phyloP scores from a whole-genome alignment of 441 rosid species.

The California macrophylla region DNA sequence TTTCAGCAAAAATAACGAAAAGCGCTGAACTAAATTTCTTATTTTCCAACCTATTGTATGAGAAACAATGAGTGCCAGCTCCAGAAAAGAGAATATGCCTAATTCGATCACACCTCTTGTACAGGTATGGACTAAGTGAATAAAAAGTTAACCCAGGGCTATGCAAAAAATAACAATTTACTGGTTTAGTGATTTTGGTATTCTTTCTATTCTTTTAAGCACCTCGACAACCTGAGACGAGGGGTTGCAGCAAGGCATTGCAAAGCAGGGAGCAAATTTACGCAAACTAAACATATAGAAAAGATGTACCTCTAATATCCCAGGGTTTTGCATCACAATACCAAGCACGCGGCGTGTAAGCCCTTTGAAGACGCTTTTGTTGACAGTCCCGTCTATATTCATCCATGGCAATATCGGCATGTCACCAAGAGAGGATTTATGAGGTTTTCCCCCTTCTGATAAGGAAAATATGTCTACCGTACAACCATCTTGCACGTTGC shows the following conservation, averaged over 20 bases:
- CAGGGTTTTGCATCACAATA: conserved; percentile 79
- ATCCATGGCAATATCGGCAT: conserved; percentile 84
- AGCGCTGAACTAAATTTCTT: background rate
- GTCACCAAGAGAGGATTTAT: conserved; percentile 26
- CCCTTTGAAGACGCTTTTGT: conserved; percentile 55
- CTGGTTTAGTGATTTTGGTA: background rate
- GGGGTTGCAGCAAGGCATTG: background rate
- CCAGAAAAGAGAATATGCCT: background rate
- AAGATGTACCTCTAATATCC: conserved; percentile 63
- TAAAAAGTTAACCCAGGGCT: too few relatives aligned
- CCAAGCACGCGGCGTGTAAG: conserved; percentile 74
- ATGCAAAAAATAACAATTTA: too few relatives aligned
- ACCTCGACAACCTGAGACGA: background rate
- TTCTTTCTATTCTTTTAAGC: background rate
- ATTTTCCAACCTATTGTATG: background rate
- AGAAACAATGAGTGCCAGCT: too few relatives aligned
- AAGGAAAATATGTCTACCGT: conserved; percentile 17
- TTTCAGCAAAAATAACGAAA: background rate
- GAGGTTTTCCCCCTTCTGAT: conserved; percentile 23
- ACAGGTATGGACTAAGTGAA: too few relatives aligned
- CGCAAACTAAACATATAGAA: conserved; percentile 12
- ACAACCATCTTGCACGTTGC: conserved; percentile 27
- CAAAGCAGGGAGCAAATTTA: background rate
- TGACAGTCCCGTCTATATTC: conserved; percentile 76
- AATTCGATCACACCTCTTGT: background rate